Conservation (phyloP, 169 alveolate species). For the Eimeria zaria region DNA sequence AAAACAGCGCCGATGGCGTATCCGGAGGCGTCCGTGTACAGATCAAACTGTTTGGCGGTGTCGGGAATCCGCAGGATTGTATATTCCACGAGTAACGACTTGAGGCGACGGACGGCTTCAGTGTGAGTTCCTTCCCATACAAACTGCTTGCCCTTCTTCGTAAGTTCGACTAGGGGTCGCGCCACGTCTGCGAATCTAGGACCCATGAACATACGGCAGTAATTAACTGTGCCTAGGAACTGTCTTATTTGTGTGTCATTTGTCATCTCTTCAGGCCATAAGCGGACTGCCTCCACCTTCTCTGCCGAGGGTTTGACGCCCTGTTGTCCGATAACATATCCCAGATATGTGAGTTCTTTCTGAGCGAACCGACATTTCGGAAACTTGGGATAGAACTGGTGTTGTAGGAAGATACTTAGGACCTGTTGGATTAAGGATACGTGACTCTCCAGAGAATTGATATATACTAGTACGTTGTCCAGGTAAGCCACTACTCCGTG, state of each 20-base stretch:
- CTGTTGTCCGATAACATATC: not conserved
- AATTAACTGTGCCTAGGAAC: not conserved
- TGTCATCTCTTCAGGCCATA: not conserved
- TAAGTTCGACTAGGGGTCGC: not conserved
- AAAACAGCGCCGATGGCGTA: not conserved
- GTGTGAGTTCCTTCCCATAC: not conserved
- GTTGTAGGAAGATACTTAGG: not conserved
- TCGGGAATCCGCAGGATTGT: not conserved
- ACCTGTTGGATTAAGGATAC: not conserved
- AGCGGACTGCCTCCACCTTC: not conserved
- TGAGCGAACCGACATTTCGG: not conserved
- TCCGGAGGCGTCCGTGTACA: not conserved
- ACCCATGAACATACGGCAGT: not conserved
- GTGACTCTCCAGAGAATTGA: not conserved
- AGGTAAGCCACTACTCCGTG: not conserved
- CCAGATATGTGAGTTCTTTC: not conserved
- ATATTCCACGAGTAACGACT: not conserved
- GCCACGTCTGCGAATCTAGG: not conserved
- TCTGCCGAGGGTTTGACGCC: not conserved
- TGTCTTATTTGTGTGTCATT: not conserved
- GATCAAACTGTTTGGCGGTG: not conserved
- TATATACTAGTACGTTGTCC: not conserved
- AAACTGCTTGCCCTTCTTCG: not conserved
- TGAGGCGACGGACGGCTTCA: not conserved
- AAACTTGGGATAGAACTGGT: not conserved